Percentiles rank a stretch among this genome's conserved stretches.
phyloP scores from a whole-genome alignment of 306 rosid genomes.

The Comarum palustre region DNA sequence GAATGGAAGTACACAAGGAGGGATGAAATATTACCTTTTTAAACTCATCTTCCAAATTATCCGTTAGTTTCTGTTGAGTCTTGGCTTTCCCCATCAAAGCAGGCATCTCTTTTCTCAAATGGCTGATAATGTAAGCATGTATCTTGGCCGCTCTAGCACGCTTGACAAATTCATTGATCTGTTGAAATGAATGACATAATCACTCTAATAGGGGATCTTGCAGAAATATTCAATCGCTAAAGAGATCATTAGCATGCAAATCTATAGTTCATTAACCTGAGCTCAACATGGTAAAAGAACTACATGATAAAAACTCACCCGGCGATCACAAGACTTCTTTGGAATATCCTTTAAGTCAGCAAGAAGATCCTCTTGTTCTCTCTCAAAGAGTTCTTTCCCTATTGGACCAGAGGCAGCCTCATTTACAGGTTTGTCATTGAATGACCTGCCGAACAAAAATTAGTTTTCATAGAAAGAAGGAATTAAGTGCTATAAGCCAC shows the following conservation, averaged over 20 bases:
- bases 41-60: slow-evolving; percentile 69
- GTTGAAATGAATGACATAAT: slow-evolving; percentile 4
- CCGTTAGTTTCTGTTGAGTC: slow-evolving; percentile 70
- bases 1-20: neutral
- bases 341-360: slow-evolving; percentile 86
- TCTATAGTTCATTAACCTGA: neutral
- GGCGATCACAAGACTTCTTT: slow-evolving; percentile 89
- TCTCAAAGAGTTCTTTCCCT: slow-evolving; percentile 84
- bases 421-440: slow-evolving; percentile 71
- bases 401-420: slow-evolving; percentile 53
- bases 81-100: slow-evolving; percentile 82
- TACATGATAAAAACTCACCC: slow-evolving; percentile 45
- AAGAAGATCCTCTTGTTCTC: slow-evolving; percentile 91
- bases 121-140: slow-evolving; percentile 89
- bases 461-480: neutral
- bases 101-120: slow-evolving; percentile 88
- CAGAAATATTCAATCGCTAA: neutral
- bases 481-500: neutral
- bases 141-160: slow-evolving; percentile 87
- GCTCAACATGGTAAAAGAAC: neutral
- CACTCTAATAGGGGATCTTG: neutral
- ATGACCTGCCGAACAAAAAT: slow-evolving; percentile 54
- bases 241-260: neutral
- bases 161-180: slow-evolving; percentile 96
- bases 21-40: slow-evolving; percentile 53